These are phyloP conservation scores for Fusarium armeniacum DNA, from an alignment of 2,329 filamentous ascomycete genomes.

Conservation along the genomic window DNA sequence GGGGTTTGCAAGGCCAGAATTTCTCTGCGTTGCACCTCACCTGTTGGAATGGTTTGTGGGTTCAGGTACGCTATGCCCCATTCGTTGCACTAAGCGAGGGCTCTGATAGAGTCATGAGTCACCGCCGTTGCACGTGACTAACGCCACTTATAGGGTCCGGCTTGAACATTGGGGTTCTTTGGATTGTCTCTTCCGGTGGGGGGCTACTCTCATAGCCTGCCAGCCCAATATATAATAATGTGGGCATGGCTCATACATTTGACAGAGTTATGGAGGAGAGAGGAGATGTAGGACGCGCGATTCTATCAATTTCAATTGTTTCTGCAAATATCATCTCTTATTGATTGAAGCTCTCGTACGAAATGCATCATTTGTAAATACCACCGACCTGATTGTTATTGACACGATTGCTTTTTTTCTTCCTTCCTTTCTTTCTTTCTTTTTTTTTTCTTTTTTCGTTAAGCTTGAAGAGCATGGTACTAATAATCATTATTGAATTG, in stretches of 20 bases:
- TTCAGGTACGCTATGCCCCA: constrained; percentile 57
- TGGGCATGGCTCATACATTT: too few relatives aligned
- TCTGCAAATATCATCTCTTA: too few relatives aligned
- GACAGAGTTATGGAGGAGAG: too few relatives aligned
- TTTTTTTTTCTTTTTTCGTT: too few relatives aligned
- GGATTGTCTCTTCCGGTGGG: too few relatives aligned
- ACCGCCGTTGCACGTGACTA: constrained; percentile 46
- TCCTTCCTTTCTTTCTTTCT: neutral
- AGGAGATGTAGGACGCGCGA: too few relatives aligned
- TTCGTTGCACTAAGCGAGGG: constrained; percentile 58
- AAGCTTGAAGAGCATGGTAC: neutral
- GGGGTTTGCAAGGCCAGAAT: constrained; percentile 59
- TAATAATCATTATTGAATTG: neutral
- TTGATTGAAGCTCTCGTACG: too few relatives aligned
- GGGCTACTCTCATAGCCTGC: too few relatives aligned
- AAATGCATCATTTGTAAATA: too few relatives aligned
- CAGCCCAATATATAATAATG: too few relatives aligned
- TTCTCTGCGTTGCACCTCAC: constrained; percentile 57
- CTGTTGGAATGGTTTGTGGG: constrained; percentile 58
- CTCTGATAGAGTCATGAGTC: constrained; percentile 53
- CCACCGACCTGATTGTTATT: too few relatives aligned
- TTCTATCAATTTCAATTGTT: too few relatives aligned
- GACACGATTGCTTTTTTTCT: neutral
- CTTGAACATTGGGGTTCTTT: neutral
- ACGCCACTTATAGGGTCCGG: constrained; percentile 3